Conservation (phyloP, 1,284 basidiomycete genomes). For the Ceratobasidium sp. region DNA sequence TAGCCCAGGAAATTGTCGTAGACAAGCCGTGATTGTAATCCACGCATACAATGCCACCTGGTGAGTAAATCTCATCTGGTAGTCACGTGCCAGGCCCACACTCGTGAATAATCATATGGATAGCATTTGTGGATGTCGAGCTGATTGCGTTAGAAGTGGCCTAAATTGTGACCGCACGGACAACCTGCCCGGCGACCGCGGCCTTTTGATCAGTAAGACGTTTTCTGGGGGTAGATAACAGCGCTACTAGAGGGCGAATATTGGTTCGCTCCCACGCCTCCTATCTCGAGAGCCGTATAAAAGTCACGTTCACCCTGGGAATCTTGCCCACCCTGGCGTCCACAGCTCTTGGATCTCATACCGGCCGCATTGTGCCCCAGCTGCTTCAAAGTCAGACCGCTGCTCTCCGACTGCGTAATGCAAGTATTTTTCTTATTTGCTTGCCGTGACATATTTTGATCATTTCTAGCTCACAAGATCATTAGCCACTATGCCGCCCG, state of each 20-base stretch:
- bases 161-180: conserved; percentile 8
- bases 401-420: conserved; percentile 13
- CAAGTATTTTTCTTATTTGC: not conserved
- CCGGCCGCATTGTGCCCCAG: conserved; percentile 17
- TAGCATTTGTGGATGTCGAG: not conserved
- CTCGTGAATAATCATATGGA: not conserved
- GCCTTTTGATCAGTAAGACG: not conserved
- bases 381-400: conserved; percentile 8
- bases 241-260: not conserved
- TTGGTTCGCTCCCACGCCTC: conserved; percentile 25
- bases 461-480: conserved; percentile 41
- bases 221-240: not conserved
- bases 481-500: conserved; percentile 66
- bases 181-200: conserved; percentile 13
- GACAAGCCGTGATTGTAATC: not conserved
- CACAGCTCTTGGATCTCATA: conserved; percentile 20
- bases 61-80: no score
- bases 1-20: not conserved
- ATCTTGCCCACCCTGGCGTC: conserved; percentile 32
- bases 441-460: not conserved
- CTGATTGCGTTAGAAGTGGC: conserved; percentile 2
- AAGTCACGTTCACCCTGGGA: not conserved
- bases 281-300: conserved; percentile 10
- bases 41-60: no score
- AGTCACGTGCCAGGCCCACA: no score